Evolutionary conservation across 805 yeast species (phyloP), one percentile per base, ranked within the genome.

Genomic region (Hanseniaspora jakobsenii): DNA sequence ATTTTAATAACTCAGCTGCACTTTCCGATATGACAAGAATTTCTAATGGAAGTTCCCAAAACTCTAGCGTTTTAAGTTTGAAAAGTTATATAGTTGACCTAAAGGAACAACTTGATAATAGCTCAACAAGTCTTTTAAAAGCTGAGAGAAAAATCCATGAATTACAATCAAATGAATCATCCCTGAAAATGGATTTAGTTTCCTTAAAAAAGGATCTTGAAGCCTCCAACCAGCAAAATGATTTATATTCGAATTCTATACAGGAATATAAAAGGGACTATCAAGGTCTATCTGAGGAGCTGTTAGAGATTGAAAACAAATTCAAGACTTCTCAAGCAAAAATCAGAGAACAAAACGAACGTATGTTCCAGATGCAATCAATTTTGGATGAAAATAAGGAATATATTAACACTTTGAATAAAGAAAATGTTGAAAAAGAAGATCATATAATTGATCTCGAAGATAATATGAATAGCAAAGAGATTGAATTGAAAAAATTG

Each of bases 221-320:
- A 36, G 70, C 78, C 2, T 60, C 79, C 13, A 67, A 66, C 31
- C 56, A 66, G n/a, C 78, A 75, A 53, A 77, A 75, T 51, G 53
- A 57, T 2, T 78, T 83, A 24, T 62, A 84, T 24, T 57, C 66
- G 1, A 67, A 71, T 30, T 69, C 73, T 24, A 63, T 79, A 17
- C 73, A 72, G 30, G 64, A 80, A 26, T 85, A 81, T 60, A 79
- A 77, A 55, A 61, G 66, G 14, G 71, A 94, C 49, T 76, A 93
- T 27, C 87, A 82, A 28, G 81, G 78, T 49, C 81, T 83, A 56
- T 75, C 71, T 52, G 67, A 69, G 47, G 81, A 82, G 53, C 65
- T 86, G 21, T 93, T 85, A 53, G 71, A 73, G 39, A 87, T 91
- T 2, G 95, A 87, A 55, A 68, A 77, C 38, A 84, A 83, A 49